Base-by-base conservation (phyloP, 1,139 yeast species). In the Kodamaea arcana region DNA sequence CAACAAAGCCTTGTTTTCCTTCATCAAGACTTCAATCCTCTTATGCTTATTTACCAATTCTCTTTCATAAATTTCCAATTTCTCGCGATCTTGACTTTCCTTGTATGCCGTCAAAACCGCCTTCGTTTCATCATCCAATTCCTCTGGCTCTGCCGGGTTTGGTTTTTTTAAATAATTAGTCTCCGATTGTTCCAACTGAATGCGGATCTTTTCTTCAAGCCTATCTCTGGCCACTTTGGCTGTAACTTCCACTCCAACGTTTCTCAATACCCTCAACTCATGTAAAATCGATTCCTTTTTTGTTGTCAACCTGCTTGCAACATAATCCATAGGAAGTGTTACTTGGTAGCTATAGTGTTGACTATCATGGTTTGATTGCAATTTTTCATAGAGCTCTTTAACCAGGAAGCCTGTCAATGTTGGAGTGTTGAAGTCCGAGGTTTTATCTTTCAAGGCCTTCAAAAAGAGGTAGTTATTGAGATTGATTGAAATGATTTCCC, bases 401-500 rank as follows among this genome's bases (percentile, higher is more conserved):
- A 63, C 51, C 33, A 50, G 56, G 3, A 42, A 29, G 1, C 69
- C 69, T 39, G 51, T 64, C 17, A 64, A 43, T 4, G 57, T 55
- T 2, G 68, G 65, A 6, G 60, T 24, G 20, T 60, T 62, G n/a
- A 50, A 57, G 3, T 46, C 23, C 10, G 26, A 4, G 22, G 24
- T 32, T 11, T 26, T 28, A 9, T 27, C 23, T 14, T 32, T 29
- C 12, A 38, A 8, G 1, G 51, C 38, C 12, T 44, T 37, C n/a
- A 42, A 34, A 31, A 54, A 54, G 26, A 47, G 49, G 24, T 36
- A 36, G 30, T 49, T 55, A 39, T 56, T 56, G 30, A 64, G 46
- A 36, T 59, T 54, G 17, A 63, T 62, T 6, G 70, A 67, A 10
- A 64, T 50, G 7, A 60, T 43, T 43, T 63, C 70, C 70, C 70